phyloP scores from a whole-genome alignment of 805 yeast species.

The Candida vartiovaarae region DNA sequence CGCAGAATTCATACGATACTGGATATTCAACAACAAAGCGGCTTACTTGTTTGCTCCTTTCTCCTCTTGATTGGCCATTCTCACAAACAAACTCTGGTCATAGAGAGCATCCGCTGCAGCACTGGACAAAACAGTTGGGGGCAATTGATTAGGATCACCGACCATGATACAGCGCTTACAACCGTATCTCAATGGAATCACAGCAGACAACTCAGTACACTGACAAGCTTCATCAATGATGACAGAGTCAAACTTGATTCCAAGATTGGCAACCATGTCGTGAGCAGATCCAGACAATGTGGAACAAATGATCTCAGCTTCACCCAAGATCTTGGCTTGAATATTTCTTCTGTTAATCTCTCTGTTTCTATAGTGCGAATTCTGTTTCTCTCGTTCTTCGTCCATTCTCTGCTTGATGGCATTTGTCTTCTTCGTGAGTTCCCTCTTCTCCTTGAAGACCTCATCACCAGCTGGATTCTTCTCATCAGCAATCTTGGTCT shows the following conservation, averaged over 20 bases:
- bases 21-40: conserved; percentile 73
- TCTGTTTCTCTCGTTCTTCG: conserved; percentile 66
- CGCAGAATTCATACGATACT: conserved; percentile 95
- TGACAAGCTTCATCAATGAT: conserved; percentile 97
- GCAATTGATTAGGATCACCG: conserved; percentile 97
- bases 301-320: conserved; percentile 82
- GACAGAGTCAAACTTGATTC: conserved; percentile 80
- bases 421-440: conserved; percentile 53
- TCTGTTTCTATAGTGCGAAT: conserved; percentile 61
- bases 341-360: conserved; percentile 72
- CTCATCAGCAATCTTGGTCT: conserved; percentile 22
- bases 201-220: conserved; percentile 85
- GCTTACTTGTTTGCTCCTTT: too few species aligned
- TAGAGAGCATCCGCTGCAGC: conserved; percentile 74
- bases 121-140: conserved; percentile 92
- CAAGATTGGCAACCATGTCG: conserved; percentile 67
- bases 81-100: conserved; percentile 88
- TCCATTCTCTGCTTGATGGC: conserved; percentile 70
- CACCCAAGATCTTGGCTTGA: conserved; percentile 63
- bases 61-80: conserved; percentile 70
- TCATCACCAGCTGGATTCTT: conserved; percentile 34
- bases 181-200: conserved; percentile 90
- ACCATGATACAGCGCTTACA: conserved; percentile 90
- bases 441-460: conserved; percentile 44
- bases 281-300: conserved; percentile 94